Conservation (phyloP, 2,329 filamentous ascomycete species). For the Leptographium galeiforme region DNA sequence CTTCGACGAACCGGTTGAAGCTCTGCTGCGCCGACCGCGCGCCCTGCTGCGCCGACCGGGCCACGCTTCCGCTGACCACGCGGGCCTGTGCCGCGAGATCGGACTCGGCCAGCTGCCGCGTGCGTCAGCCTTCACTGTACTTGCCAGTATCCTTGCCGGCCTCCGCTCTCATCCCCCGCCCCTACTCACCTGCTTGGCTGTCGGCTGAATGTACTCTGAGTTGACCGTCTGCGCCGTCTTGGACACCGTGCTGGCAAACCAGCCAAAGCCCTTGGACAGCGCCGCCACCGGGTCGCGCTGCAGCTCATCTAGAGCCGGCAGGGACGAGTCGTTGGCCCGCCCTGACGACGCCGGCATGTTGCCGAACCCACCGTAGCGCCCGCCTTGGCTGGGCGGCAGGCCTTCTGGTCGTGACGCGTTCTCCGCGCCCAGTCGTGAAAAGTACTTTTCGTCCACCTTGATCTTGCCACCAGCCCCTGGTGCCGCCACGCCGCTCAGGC, state of each 20-base stretch:
- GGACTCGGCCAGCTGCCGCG: conserved; percentile 57
- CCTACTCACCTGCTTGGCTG: conserved; percentile 66
- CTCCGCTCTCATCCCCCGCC: neutral
- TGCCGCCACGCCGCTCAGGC: conserved; percentile 7
- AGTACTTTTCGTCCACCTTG: conserved; percentile 75
- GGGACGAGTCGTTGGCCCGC: conserved; percentile 25
- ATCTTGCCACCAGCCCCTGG: conserved; percentile 26
- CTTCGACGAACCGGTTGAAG: conserved; percentile 81
- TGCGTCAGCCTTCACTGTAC: neutral
- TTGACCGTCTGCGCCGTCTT: conserved; percentile 89
- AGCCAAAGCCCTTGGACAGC: conserved; percentile 83
- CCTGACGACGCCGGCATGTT: conserved; percentile 49
- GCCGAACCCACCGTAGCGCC: conserved; percentile 86
- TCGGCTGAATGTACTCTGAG: conserved; percentile 82
- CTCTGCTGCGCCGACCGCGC: conserved; percentile 64
- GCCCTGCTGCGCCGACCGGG: conserved; percentile 51
- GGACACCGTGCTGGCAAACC: conserved; percentile 77
- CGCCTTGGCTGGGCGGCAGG: conserved; percentile 77
- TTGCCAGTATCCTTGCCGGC: neutral
- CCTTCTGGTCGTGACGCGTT: conserved; percentile 65
- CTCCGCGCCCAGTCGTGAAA: conserved; percentile 68
- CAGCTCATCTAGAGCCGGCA: conserved; percentile 72
- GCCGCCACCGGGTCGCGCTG: conserved; percentile 84
- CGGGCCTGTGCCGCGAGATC: conserved; percentile 60
- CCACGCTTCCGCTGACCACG: conserved; percentile 51